Base-by-base conservation (phyloP, 139 green algal species). In the Asterochloris erici region DNA sequence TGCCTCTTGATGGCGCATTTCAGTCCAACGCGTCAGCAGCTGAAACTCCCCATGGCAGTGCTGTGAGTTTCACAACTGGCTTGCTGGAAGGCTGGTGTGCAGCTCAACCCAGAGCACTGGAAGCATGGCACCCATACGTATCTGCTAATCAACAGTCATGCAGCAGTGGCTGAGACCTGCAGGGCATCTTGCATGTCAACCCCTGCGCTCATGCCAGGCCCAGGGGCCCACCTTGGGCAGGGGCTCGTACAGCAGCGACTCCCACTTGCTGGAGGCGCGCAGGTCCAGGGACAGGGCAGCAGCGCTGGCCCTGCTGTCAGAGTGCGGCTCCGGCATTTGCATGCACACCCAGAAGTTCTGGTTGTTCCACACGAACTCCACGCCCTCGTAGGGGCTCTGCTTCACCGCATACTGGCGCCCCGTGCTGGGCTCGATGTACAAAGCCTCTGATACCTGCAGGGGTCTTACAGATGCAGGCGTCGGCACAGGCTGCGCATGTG, bases 341-440 rank as follows among this genome's bases (percentile, higher is more conserved):
- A 95, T 95, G 88, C 91, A 93, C 21, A 94, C 90, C 91, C 91
- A 96, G 77, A 89, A 90, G 84, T 95, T 94, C 71, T 76, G 60
- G 64, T 94, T 77, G 83, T 95, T 97, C 86, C 86, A 97, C 47
- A 96, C 68, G 64, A 85, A 89, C 87, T 97, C 94, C 9, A 97
- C 83, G 24, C 92, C 94, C 47, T 89, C 29, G 81, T 96, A 97
- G 11, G 94, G 93, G 19, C 79, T 91, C n/a, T 66, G 76, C 6
- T 73, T 23, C 15, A 92, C 61, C 2, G 84, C n/a, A 81, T 94
- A 96, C 28, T 82, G 77, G 10, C 79, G 63, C 0, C 90, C 93
- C 15, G 92, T 96, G 77, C 81, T 87, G 12, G 92, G 87, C 86
- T 97, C 94, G 10, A 97, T 77, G 79, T 96, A 96, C 13, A 94